Conservation (phyloP, 2,329 filamentous ascomycete genomes). For the Aspergillus costaricaensis region DNA sequence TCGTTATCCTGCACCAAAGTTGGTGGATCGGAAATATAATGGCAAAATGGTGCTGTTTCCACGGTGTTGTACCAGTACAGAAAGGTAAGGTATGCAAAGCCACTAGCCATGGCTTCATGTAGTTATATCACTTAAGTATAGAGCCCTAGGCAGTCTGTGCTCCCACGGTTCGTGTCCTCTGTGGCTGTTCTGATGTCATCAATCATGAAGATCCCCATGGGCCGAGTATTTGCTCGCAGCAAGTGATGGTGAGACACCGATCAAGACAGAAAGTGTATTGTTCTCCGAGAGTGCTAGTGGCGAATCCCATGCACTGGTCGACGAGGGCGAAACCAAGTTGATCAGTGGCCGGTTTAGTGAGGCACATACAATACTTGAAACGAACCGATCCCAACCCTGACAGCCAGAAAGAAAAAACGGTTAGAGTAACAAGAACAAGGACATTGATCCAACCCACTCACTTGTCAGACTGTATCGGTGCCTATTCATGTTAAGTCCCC, state of each 20-base stretch:
- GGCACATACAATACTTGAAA: background rate
- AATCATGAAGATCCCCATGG: background rate
- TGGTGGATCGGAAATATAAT: background rate
- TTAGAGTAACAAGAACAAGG: background rate
- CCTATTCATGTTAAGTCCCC: background rate
- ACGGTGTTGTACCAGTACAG: background rate
- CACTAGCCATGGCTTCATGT: background rate
- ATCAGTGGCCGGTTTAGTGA: background rate
- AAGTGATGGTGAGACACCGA: background rate
- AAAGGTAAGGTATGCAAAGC: background rate
- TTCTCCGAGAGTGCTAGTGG: background rate
- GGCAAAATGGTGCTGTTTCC: background rate
- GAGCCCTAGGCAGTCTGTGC: background rate
- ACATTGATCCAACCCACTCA: background rate
- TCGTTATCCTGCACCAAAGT: background rate
- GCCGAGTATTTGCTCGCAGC: background rate
- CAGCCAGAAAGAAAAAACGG: background rate
- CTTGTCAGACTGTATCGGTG: background rate
- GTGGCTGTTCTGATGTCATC: slow-evolving; percentile 3
- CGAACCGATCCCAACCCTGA: background rate
- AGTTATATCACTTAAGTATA: too few species aligned
- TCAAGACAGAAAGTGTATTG: background rate
- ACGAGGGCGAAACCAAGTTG: background rate
- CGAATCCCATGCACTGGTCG: slow-evolving; percentile 1
- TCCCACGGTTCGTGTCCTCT: background rate